phyloP scores from a whole-genome alignment of 345 rosid species.

The Populus nigra region DNA sequence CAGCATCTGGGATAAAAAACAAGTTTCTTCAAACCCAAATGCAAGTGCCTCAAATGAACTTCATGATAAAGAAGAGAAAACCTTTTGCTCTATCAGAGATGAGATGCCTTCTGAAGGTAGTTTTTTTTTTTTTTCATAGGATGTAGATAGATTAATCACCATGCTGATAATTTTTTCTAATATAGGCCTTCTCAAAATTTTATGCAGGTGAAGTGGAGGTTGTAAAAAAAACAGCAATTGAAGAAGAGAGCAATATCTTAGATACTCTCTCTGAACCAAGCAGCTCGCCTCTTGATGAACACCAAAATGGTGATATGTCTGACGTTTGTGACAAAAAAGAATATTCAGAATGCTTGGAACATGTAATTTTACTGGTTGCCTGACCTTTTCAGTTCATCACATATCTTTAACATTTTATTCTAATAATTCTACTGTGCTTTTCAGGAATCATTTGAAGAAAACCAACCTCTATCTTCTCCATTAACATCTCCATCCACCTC shows the following conservation, averaged over 20 bases:
- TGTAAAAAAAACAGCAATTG: slow-evolving; percentile 25
- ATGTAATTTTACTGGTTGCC: slow-evolving; percentile 35
- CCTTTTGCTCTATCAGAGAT: slow-evolving; percentile 14
- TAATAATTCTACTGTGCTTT: slow-evolving; percentile 8
- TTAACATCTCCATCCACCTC: slow-evolving; percentile 45
- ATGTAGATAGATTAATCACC: slow-evolving; percentile 1
- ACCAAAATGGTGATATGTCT: slow-evolving; percentile 24
- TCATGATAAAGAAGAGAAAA: slow-evolving; percentile 37
- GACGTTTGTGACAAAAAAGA: slow-evolving; percentile 35
- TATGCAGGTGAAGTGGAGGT: slow-evolving; percentile 36
- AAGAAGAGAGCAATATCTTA: slow-evolving; percentile 28
- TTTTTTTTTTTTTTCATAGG: not conserved
- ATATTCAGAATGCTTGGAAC: slow-evolving; percentile 26
- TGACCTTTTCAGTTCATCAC: slow-evolving; percentile 12
- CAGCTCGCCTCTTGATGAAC: slow-evolving; percentile 22
- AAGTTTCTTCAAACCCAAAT: slow-evolving; percentile 18
- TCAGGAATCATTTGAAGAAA: slow-evolving; percentile 47
- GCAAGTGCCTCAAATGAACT: slow-evolving; percentile 23
- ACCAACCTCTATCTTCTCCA: slow-evolving; percentile 40
- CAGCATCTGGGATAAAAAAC: slow-evolving; percentile 15
- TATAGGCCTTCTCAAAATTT: slow-evolving; percentile 6
- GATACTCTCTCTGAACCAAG: slow-evolving; percentile 31
- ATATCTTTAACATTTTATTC: not conserved
- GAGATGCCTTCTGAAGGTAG: slow-evolving; percentile 49
- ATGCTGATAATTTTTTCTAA: not conserved